These are phyloP conservation scores for Termitomyces sp. DNA, from an alignment of 768 basidiomycete genomes.

Conservation along the genomic window DNA sequence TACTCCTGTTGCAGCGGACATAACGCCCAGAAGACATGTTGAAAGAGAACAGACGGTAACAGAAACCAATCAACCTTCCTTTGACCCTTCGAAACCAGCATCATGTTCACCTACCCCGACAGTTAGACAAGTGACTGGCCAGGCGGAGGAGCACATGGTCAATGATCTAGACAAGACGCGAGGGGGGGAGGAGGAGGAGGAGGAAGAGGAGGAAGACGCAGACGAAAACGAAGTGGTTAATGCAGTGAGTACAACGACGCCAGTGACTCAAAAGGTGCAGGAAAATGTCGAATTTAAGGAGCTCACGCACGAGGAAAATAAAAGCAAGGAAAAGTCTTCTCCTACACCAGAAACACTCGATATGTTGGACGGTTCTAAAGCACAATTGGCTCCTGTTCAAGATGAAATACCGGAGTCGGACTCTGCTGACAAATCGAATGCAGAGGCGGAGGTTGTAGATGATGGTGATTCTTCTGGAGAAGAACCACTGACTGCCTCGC, in stretches of 20 bases:
- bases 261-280: not conserved
- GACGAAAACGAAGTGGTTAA: slow-evolving; percentile 10
- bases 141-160: slow-evolving; percentile 6
- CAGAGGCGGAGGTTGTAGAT: slow-evolving; percentile 14
- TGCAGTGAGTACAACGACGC: slow-evolving; percentile 4
- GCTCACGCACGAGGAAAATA: not conserved
- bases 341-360: not conserved
- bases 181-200: slow-evolving; percentile 21
- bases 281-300: not conserved
- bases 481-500: slow-evolving; percentile 27
- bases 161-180: slow-evolving; percentile 5
- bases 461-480: slow-evolving; percentile 24
- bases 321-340: not conserved
- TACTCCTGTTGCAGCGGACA: not conserved
- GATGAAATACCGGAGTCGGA: not conserved
- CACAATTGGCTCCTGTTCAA: slow-evolving; percentile 1
- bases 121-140: slow-evolving; percentile 4
- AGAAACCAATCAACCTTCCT: not conserved
- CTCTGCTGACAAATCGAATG: not conserved
- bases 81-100: not conserved
- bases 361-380: not conserved
- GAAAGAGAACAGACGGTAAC: not conserved
- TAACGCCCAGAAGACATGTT: not conserved
- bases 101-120: not conserved
- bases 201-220: slow-evolving; percentile 5